Base-by-base conservation (phyloP, 345 rosid genomes). In the Rhizophora apiculata region DNA sequence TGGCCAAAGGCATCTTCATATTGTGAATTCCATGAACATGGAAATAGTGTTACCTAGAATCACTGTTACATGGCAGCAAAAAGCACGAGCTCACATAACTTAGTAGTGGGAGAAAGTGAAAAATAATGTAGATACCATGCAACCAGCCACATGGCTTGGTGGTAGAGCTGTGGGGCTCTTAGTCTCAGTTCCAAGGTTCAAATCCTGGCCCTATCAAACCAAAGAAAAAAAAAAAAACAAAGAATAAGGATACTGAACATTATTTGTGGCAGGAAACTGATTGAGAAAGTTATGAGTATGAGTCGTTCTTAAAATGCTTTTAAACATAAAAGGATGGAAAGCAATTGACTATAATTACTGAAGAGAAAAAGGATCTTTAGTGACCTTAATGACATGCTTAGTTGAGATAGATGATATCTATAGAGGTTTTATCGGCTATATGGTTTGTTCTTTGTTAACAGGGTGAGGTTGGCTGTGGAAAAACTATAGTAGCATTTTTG, bases 391-490 rank as follows among this genome's bases (percentile, higher is more conserved):
- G n/a, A 54, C 30, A 39, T 19, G 59, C 26, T 21, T 0, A 19
- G 24, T 59, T 31, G n/a, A 29, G 46, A 43, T 18, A 30, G 19
- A 19, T 27, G 26, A 54, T 39, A 46, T 13, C 32, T 16, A 9
- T 15, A 13, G 15, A 24, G 27, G 21, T 21, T n/a, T 63, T 49
- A 30, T 57, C 60, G 67, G 64, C 66, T 70, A 69, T 34, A 68
- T 54, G 31, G 43, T 21, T 32, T 29, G 27, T 58, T 74, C 22
- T 67, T 80, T 62, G 65, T 58, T 60, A 80, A 32, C 76, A 95
- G 98, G 99, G 98, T 62, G 98, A 95, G 70, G 96, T 95, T 74
- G 99, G 99, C 68, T 95, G 99, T 75, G 96, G 99, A 61, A 95
- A 95, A 86, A 95, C 99, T 7, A 89, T 85, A 29, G 94, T 95